These are phyloP conservation scores for Avena eriantha DNA, from an alignment of 176 grass and related monocot species.

Conservation along the genomic window DNA sequence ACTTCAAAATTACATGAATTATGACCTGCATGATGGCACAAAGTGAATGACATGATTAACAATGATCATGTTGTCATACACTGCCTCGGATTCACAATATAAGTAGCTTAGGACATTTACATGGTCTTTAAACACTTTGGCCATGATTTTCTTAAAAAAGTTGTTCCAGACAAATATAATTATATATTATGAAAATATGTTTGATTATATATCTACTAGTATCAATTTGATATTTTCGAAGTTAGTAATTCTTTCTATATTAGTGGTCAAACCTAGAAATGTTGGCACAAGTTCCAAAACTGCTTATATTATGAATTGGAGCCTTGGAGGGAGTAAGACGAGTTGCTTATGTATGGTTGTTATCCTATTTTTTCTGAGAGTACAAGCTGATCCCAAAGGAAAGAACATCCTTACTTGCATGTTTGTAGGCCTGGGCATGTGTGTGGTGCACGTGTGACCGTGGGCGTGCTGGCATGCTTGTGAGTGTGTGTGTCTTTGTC, in stretches of 20 bases:
- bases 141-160: neutral
- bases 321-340: neutral
- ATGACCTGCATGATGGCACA: slow-evolving; percentile 54
- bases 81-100: neutral
- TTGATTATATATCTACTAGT: neutral
- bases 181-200: neutral
- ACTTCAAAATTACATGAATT: slow-evolving; percentile 60
- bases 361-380: slow-evolving; percentile 2
- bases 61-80: neutral
- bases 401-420: neutral
- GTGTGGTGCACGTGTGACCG: neutral
- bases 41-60: slow-evolving; percentile 8
- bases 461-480: neutral
- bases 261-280: neutral
- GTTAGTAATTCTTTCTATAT: neutral
- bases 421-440: neutral
- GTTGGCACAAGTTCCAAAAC: neutral
- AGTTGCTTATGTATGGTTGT: slow-evolving; percentile 2
- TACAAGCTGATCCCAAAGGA: neutral
- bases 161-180: neutral
- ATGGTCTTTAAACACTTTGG: neutral
- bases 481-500: neutral
- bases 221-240: neutral
- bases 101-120: neutral
- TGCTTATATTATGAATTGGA: neutral